Percentiles rank a stretch among this genome's conserved stretches.
These are phyloP conservation scores for Orbilia ellipsospora DNA, from an alignment of 2,329 filamentous ascomycete genomes.

Conservation along the genomic window DNA sequence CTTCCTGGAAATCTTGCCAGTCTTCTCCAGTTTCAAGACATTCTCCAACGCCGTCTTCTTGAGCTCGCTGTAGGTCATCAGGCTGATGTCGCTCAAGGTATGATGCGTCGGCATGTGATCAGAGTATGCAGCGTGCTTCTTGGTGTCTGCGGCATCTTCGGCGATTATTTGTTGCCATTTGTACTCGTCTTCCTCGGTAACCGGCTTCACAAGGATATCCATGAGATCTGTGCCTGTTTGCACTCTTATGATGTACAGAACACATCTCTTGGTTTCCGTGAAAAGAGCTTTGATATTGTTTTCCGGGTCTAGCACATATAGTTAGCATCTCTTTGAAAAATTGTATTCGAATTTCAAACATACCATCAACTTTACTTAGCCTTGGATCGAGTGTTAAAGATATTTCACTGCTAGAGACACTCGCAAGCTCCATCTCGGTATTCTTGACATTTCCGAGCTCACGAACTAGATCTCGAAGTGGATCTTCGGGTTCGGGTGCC, in stretches of 20 bases:
- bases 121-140: constrained; percentile 86
- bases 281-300: constrained; percentile 91
- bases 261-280: constrained; percentile 97
- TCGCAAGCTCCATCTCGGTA: constrained; percentile 92
- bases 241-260: constrained; percentile 96
- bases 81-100: constrained; percentile 80
- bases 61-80: constrained; percentile 88
- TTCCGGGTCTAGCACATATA: constrained; percentile 75
- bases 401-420: constrained; percentile 86
- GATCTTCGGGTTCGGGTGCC: constrained; percentile 83
- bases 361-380: constrained; percentile 82
- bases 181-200: constrained; percentile 85
- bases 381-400: constrained; percentile 90
- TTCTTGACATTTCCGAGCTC: constrained; percentile 96
- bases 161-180: constrained; percentile 84
- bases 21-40: constrained; percentile 85
- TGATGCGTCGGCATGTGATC: constrained; percentile 70
- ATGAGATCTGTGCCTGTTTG: constrained; percentile 92
- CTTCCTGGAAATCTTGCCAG: constrained; percentile 83
- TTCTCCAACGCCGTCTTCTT: constrained; percentile 95
- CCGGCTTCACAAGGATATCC: constrained; percentile 92
- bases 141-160: constrained; percentile 78
- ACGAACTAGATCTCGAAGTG: constrained; percentile 88
- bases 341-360: constrained; percentile 53
- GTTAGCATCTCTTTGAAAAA: constrained; percentile 57